These are phyloP conservation scores for Gomphus sp. DNA, from an alignment of 1,284 basidiomycete species.

Conservation along the genomic window DNA sequence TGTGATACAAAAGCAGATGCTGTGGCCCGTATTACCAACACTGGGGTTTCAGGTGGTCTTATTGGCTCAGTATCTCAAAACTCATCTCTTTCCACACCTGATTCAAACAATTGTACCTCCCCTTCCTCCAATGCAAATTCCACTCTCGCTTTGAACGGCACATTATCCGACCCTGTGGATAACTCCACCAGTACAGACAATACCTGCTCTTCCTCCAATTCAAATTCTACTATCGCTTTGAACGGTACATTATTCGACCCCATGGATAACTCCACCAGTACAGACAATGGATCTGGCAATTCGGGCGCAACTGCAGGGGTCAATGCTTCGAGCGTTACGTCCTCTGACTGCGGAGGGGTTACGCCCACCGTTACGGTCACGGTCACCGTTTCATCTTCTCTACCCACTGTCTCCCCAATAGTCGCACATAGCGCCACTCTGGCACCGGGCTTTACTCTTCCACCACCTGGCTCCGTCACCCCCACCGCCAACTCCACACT, in stretches of 20 bases:
- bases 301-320: too few species aligned
- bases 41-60: conserved; percentile 36
- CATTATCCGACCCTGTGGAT: too few species aligned
- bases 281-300: background rate
- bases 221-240: background rate
- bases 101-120: background rate
- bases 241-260: too few species aligned
- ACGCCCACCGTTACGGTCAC: background rate
- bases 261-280: too few species aligned
- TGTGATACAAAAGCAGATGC: conserved; percentile 46
- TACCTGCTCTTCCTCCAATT: background rate
- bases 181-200: too few species aligned
- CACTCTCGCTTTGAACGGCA: background rate
- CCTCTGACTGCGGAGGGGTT: background rate
- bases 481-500: too few species aligned
- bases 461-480: too few species aligned
- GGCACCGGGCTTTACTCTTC: background rate
- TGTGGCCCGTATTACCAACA: conserved; percentile 38
- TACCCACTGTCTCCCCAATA: background rate
- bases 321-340: background rate
- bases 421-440: background rate
- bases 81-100: background rate
- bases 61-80: conserved; percentile 16
- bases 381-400: background rate
- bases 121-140: background rate